A percentile compares a stretch with the other conserved stretches of the same genome.
phyloP scores from a whole-genome alignment of 176 grass and related monocot species.

The Bromus sterilis region DNA sequence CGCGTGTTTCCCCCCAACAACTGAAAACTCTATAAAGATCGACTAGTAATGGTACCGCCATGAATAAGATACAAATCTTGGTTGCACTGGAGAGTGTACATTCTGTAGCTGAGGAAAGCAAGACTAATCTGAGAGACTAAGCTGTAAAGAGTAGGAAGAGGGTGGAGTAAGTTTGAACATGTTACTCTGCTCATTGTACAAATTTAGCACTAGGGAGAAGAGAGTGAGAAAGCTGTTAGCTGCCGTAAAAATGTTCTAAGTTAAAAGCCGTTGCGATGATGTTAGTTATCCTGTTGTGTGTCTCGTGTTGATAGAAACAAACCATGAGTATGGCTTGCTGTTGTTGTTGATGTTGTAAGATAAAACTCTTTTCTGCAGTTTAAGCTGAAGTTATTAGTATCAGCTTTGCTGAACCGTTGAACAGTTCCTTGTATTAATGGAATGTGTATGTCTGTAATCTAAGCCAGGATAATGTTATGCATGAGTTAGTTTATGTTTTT shows the following conservation, averaged over 20 bases:
- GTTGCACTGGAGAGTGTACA: slow-evolving; percentile 48
- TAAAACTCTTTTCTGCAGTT: slow-evolving; percentile 16
- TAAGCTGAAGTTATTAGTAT: slow-evolving; percentile 46
- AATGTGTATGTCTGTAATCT: slow-evolving; percentile 17
- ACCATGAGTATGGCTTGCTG: neutral
- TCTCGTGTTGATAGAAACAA: neutral
- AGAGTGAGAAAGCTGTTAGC: slow-evolving; percentile 40
- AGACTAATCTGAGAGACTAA: slow-evolving; percentile 15
- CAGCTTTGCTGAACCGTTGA: slow-evolving; percentile 40
- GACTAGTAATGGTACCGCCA: slow-evolving; percentile 1
- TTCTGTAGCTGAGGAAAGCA: slow-evolving; percentile 45
- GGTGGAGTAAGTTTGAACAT: slow-evolving; percentile 13
- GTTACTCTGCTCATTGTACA: slow-evolving; percentile 44
- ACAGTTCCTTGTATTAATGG: slow-evolving; percentile 15
- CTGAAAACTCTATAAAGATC: slow-evolving; percentile 9
- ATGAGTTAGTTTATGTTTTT: neutral
- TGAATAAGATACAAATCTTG: slow-evolving; percentile 25
- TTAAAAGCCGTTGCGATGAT: neutral
- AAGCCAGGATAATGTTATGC: neutral
- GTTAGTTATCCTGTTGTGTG: neutral
- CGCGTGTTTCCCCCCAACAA: neutral
- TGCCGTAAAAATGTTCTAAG: slow-evolving; percentile 2
- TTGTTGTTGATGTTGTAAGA: slow-evolving; percentile 54
- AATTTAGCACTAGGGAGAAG: slow-evolving; percentile 40
- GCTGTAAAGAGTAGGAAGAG: slow-evolving; percentile 47